A percentile compares a stretch with the other conserved stretches of the same genome.
phyloP scores from a whole-genome alignment of 2,329 filamentous ascomycete genomes.

The Curvularia spicifera region DNA sequence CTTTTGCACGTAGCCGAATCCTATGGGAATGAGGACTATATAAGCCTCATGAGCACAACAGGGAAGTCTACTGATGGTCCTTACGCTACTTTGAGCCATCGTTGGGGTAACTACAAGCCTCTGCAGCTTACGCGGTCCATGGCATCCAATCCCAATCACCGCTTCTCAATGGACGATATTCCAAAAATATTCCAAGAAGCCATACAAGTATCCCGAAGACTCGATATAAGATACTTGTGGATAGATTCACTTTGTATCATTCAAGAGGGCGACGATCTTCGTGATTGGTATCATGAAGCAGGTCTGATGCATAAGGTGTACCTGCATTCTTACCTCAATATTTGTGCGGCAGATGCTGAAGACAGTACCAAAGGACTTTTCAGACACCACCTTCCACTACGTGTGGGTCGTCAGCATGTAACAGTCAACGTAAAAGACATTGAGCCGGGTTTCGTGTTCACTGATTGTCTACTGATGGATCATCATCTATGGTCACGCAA shows the following conservation, averaged over 20 bases:
- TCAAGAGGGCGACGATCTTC: conserved; percentile 2
- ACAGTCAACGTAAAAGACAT: neutral
- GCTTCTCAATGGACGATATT: conserved; percentile 9
- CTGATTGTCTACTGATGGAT: neutral
- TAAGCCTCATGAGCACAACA: conserved; percentile 12
- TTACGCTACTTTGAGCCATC: conserved; percentile 19
- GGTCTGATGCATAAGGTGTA: conserved; percentile 17
- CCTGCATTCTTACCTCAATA: conserved; percentile 14
- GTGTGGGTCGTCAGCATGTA: neutral
- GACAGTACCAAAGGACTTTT: conserved; percentile 16
- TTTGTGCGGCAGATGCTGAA: conserved; percentile 10
- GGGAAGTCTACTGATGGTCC: neutral
- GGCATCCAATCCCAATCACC: neutral
- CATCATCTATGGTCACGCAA: neutral
- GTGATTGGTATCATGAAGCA: conserved; percentile 15
- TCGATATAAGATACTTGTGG: conserved; percentile 27
- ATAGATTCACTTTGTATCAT: conserved; percentile 24
- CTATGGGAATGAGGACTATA: neutral
- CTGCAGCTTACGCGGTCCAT: conserved; percentile 9
- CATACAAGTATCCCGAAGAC: conserved; percentile 13
- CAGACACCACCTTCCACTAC: neutral
- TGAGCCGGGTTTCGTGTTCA: neutral
- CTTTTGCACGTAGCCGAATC: conserved; percentile 8
- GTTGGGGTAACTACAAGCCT: conserved; percentile 11
- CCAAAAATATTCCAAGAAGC: conserved; percentile 29